Conservation (phyloP, 2,329 filamentous ascomycete species). For the Calonectria pauciramosa region DNA sequence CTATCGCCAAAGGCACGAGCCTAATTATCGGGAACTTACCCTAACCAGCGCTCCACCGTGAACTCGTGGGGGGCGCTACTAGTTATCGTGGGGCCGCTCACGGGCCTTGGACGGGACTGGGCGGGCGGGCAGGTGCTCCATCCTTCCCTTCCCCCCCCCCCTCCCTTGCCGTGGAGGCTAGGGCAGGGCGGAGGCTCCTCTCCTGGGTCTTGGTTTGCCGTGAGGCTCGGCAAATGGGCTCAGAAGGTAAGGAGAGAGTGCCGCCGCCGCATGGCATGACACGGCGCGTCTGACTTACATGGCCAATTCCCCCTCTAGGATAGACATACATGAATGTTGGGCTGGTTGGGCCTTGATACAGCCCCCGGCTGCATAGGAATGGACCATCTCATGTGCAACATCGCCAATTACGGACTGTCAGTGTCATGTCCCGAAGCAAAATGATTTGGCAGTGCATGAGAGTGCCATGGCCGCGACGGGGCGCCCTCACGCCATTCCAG, state of each 20-base stretch:
- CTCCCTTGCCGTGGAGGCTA: not conserved
- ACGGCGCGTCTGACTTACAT: not conserved
- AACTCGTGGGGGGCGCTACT: not conserved
- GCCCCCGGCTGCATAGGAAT: not conserved
- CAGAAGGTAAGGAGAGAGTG: not conserved
- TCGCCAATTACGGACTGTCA: not conserved
- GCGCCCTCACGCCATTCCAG: not conserved
- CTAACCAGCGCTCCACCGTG: not conserved
- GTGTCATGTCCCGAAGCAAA: not conserved
- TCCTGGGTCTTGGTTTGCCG: not conserved
- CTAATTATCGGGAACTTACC: not conserved
- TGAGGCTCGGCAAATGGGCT: not conserved
- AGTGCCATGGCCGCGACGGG: not conserved
- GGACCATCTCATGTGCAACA: not conserved
- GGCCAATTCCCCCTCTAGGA: not conserved
- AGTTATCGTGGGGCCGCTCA: not conserved
- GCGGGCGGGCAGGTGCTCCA: not conserved
- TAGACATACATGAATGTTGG: not conserved
- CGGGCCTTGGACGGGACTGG: not conserved
- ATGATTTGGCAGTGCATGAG: slow-evolving; percentile 8
- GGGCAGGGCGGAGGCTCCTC: not conserved
- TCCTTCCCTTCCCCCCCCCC: not conserved
- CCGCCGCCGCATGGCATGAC: not conserved
- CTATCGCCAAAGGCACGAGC: not conserved
- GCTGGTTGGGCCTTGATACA: not conserved